phyloP scores from a whole-genome alignment of 2,329 filamentous ascomycete genomes.

The Ascomycota sp. region DNA sequence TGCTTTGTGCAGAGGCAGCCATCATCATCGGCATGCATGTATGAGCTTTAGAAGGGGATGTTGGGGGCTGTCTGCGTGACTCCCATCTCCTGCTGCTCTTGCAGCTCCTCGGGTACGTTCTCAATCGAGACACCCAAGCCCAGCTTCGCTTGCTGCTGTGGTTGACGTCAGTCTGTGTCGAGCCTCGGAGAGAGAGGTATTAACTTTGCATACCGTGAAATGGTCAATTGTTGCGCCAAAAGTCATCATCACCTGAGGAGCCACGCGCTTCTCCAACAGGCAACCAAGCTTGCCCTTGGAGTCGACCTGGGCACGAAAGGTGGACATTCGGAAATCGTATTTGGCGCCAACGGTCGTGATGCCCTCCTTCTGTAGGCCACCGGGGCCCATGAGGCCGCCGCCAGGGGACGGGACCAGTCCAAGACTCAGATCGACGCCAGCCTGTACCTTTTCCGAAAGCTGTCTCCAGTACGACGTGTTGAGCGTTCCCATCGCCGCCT shows the following conservation, averaged over 20 bases:
- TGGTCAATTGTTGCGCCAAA: constrained; percentile 96
- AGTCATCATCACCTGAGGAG: constrained; percentile 77
- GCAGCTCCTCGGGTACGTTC: constrained; percentile 63
- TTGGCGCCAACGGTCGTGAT: constrained; percentile 84
- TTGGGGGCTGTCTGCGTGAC: constrained; percentile 29
- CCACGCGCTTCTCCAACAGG: constrained; percentile 86
- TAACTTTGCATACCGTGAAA: constrained; percentile 75
- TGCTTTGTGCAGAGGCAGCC: neutral
- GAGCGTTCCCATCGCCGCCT: constrained; percentile 62
- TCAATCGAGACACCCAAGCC: constrained; percentile 88
- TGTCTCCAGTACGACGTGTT: constrained; percentile 88
- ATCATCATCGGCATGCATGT: too few relatives aligned
- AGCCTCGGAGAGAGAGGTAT: too few relatives aligned
- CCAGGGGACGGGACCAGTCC: constrained; percentile 49
- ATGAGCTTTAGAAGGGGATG: constrained; percentile 45
- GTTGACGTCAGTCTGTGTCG: constrained; percentile 10
- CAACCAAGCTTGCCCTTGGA: constrained; percentile 86
- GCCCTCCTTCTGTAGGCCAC: constrained; percentile 62
- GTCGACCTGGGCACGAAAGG: constrained; percentile 90
- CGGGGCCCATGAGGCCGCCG: constrained; percentile 60
- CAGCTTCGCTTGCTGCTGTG: constrained; percentile 81
- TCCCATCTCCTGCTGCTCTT: constrained; percentile 57
- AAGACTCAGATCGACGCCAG: constrained; percentile 84
- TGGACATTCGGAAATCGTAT: constrained; percentile 92
- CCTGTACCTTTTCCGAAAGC: constrained; percentile 87